These are phyloP conservation scores for Calonectria montana DNA, from an alignment of 2,329 filamentous ascomycete species.

Conservation along the genomic window DNA sequence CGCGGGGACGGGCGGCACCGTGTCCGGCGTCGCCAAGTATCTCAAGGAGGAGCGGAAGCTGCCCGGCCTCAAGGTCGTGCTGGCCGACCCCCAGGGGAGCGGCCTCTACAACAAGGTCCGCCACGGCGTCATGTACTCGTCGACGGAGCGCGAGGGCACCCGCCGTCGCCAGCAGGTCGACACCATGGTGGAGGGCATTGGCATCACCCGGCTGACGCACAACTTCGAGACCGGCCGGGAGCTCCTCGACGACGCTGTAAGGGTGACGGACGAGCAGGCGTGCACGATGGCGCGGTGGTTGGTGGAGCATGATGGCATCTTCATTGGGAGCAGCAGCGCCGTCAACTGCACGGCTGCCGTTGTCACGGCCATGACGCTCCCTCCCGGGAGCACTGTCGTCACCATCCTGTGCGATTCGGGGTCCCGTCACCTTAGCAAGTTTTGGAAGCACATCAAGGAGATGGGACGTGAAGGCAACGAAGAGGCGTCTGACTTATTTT, in stretches of 20 bases:
- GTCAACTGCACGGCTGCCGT: slow-evolving; percentile 93
- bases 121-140: slow-evolving; percentile 95
- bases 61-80: slow-evolving; percentile 74
- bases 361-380: slow-evolving; percentile 72
- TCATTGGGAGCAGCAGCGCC: slow-evolving; percentile 93
- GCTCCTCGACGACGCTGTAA: slow-evolving; percentile 89
- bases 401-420: slow-evolving; percentile 89
- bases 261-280: slow-evolving; percentile 89
- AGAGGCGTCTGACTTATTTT: slow-evolving; percentile 60
- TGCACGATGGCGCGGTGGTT: slow-evolving; percentile 95
- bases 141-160: slow-evolving; percentile 90
- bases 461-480: slow-evolving; percentile 68
- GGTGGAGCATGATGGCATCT: slow-evolving; percentile 94
- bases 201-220: slow-evolving; percentile 91
- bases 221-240: slow-evolving; percentile 92
- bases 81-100: slow-evolving; percentile 94
- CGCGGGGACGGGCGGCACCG: slow-evolving; percentile 93
- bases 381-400: slow-evolving; percentile 74
- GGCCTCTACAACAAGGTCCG: slow-evolving; percentile 92
- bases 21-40: slow-evolving; percentile 86
- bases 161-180: slow-evolving; percentile 91
- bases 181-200: slow-evolving; percentile 94
- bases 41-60: slow-evolving; percentile 77
- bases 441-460: slow-evolving; percentile 80
- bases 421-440: slow-evolving; percentile 85